Base-by-base conservation (phyloP, 768 basidiomycete genomes). In the Phanerochaete sordida region DNA sequence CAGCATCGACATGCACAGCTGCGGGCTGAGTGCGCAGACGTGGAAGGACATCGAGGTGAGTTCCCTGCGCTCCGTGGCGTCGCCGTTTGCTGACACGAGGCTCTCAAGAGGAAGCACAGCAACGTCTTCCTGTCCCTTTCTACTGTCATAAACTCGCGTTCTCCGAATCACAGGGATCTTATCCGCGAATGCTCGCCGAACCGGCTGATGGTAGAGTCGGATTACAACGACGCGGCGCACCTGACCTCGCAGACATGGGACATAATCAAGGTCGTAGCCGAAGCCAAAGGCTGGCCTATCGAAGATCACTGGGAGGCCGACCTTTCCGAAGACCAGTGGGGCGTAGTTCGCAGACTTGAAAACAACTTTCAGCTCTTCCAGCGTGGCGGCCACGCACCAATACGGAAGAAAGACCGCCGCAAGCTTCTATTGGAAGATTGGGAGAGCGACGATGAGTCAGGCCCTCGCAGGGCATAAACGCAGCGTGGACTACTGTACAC, bases 101-200 rank as follows among this genome's bases (percentile, higher is more conserved):
- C 51, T 26, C 50, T 31, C 74, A 43, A 94, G 89, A 86, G 78
- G 73, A 78, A 74, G 48, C 85, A 95, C 63, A 67, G 74, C 4
- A 98, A 98, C 72, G 78, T 87, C 53, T 99, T 86, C 74, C 79
- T 96, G 57, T 98, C 95, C 0, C 77, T 96, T 12, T 97, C 95
- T 1, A 91, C 88, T 0, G 85, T 83, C 59, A 91, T 96, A 66
- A 96, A 96, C 62, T 76, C 82, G 23, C 85, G 89, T 43, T 88
- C 90, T 7, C 73, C 79, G 5, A 83, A 83, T 43, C 83, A 90
- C 61, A 75, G 77, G 39, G 75, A 79, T 1, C 79, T 98, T 21
- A 88, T 96, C 52, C 73, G 79, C 45, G 76, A 79, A 0, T 90
- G 87, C 63, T 75, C 84, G 51, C 74, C 84, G 1, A 70, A 83